These are phyloP conservation scores for Eutypa lata DNA, from an alignment of 2,329 filamentous ascomycete genomes.

Conservation along the genomic window DNA sequence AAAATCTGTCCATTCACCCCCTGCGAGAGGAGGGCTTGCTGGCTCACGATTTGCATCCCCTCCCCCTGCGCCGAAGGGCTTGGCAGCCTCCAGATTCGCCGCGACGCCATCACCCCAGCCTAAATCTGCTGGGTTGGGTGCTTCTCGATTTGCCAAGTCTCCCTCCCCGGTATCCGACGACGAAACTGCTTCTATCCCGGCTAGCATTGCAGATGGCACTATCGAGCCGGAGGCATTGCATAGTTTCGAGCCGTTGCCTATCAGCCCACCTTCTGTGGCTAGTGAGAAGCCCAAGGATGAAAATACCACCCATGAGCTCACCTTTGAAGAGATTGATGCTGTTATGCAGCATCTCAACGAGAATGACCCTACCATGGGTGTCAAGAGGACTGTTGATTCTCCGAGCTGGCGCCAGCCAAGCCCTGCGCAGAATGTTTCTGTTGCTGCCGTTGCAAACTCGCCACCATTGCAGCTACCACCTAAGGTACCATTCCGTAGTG, in stretches of 20 bases:
- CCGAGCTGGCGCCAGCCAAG: slow-evolving; percentile 46
- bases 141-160: slow-evolving; percentile 42
- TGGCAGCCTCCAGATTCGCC: slow-evolving; percentile 48
- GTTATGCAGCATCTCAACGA: slow-evolving; percentile 85
- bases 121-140: slow-evolving; percentile 39
- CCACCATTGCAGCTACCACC: slow-evolving; percentile 53
- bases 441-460: slow-evolving; percentile 38
- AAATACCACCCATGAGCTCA: slow-evolving; percentile 36
- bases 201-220: slow-evolving; percentile 1
- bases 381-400: slow-evolving; percentile 58
- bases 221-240: slow-evolving; percentile 25
- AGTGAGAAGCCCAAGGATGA: slow-evolving; percentile 18
- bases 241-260: slow-evolving; percentile 29
- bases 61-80: slow-evolving; percentile 33
- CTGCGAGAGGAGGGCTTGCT: slow-evolving; percentile 23
- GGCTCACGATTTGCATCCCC: slow-evolving; percentile 33
- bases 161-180: slow-evolving; percentile 33
- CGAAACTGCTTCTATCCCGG: slow-evolving; percentile 4
- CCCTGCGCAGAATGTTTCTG: slow-evolving; percentile 34
- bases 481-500: slow-evolving; percentile 55
- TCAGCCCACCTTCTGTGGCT: slow-evolving; percentile 27
- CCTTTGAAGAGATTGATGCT: slow-evolving; percentile 85
- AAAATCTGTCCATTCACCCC: slow-evolving; percentile 10
- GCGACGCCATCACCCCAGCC: slow-evolving; percentile 37
- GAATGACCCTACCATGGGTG: slow-evolving; percentile 68